phyloP scores from a whole-genome alignment of 352 stramenopile species.

The Globisporangium takayamanum region DNA sequence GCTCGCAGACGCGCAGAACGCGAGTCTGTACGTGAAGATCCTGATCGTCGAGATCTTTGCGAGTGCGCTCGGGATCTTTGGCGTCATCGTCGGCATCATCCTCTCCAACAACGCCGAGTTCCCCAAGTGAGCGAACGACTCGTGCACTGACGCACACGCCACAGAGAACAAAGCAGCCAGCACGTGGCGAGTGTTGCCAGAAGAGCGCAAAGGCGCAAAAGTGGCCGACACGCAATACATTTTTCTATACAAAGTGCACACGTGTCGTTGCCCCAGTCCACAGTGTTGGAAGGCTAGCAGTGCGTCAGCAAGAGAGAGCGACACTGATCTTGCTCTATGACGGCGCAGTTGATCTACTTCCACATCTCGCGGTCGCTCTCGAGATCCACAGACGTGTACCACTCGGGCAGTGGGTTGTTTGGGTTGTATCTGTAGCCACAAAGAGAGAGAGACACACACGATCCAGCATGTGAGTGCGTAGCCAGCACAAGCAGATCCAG shows the following conservation, averaged over 20 bases:
- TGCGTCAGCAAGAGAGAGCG: not conserved
- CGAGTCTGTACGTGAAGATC: conserved; percentile 98
- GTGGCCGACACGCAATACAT: too few species aligned
- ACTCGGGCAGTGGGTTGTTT: conserved; percentile 55
- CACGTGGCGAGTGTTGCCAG: too few species aligned
- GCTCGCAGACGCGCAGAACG: conserved; percentile 97
- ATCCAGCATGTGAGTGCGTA: not conserved
- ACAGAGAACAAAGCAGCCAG: not conserved
- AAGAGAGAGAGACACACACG: not conserved
- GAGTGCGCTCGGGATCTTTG: conserved; percentile 98
- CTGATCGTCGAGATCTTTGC: conserved; percentile 99
- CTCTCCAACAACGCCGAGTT: conserved; percentile 96
- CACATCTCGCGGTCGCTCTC: conserved; percentile 82
- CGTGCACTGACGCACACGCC: not conserved
- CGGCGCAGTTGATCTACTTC: conserved; percentile 30
- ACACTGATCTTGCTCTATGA: not conserved
- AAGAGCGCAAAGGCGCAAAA: too few species aligned
- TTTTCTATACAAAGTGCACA: too few species aligned
- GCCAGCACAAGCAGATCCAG: not conserved
- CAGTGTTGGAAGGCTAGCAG: not conserved
- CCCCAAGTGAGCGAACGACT: conserved; percentile 45
- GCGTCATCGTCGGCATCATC: conserved; percentile 98
- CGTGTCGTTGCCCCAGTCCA: not conserved
- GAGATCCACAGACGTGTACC: conserved; percentile 78
- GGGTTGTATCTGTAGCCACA: conserved; percentile 65